Conservation (phyloP, 208 protist species). For the Phytomonas francai region DNA sequence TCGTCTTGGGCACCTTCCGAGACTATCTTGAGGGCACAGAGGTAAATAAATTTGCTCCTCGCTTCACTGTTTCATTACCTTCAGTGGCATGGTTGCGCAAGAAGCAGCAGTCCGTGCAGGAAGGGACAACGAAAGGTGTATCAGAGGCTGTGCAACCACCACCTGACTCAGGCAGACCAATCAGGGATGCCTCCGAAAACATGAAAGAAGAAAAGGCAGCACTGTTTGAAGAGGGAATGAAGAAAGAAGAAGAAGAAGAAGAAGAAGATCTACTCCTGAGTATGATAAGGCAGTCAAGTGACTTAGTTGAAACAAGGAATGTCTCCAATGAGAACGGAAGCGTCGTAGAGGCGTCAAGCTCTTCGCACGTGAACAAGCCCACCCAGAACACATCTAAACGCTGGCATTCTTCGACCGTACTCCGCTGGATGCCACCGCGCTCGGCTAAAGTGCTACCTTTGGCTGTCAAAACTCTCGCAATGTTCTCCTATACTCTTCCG, state of each 20-base stretch:
- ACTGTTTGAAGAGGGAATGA: background rate
- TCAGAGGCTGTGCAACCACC: background rate
- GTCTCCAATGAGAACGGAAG: background rate
- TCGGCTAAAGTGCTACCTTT: constrained; percentile 37
- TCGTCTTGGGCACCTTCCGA: constrained; percentile 46
- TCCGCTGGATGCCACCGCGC: constrained; percentile 67
- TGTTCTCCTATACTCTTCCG: constrained; percentile 37
- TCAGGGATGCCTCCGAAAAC: background rate
- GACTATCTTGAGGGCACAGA: constrained; percentile 47
- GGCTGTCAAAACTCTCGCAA: constrained; percentile 46
- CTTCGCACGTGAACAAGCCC: background rate
- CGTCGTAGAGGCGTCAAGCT: background rate
- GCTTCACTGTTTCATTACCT: constrained; percentile 78
- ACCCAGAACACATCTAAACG: background rate
- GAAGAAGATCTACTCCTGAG: constrained; percentile 22
- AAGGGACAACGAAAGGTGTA: background rate
- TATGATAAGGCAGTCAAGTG: constrained; percentile 16
- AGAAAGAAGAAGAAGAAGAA: background rate
- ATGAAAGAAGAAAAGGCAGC: background rate
- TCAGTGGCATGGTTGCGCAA: constrained; percentile 19
- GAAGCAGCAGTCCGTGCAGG: constrained; percentile 3
- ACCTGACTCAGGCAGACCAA: background rate
- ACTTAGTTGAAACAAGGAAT: background rate
- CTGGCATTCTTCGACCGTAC: background rate
- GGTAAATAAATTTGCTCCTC: constrained; percentile 43